A percentile compares a stretch with the other conserved stretches of the same genome.
phyloP scores from a whole-genome alignment of 1,139 yeast genomes.

The Suhomyces panamericanus region DNA sequence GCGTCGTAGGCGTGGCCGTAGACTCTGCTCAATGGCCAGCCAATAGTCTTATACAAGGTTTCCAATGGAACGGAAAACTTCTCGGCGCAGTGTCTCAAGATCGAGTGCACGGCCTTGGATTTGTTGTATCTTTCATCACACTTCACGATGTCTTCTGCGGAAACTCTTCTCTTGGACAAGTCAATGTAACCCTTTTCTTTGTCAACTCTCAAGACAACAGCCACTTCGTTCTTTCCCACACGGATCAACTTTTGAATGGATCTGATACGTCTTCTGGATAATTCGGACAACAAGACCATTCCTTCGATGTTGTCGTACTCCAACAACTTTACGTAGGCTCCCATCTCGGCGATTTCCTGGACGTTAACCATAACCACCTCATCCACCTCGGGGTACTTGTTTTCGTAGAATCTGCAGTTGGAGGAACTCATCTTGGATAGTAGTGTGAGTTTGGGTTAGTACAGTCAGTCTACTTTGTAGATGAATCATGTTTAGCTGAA shows the following conservation, averaged over 20 bases:
- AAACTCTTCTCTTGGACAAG: slow-evolving; percentile 94
- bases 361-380: slow-evolving; percentile 99
- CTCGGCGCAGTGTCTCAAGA: slow-evolving; percentile 97
- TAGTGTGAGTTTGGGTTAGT: slow-evolving; percentile 2
- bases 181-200: slow-evolving; percentile 98
- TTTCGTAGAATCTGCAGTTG: slow-evolving; percentile 95
- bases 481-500: slow-evolving; percentile 10
- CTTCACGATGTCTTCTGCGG: slow-evolving; percentile 95
- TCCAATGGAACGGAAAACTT: slow-evolving; percentile 88
- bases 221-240: slow-evolving; percentile 98
- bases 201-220: slow-evolving; percentile 97
- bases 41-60: slow-evolving; percentile 79
- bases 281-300: slow-evolving; percentile 93
- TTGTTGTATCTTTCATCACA: slow-evolving; percentile 98
- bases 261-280: slow-evolving; percentile 97
- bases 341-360: slow-evolving; percentile 98
- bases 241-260: slow-evolving; percentile 96
- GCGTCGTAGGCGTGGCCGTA: slow-evolving; percentile 98
- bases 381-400: slow-evolving; percentile 97
- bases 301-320: slow-evolving; percentile 99
- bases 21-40: slow-evolving; percentile 96
- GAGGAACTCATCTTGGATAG: slow-evolving; percentile 67
- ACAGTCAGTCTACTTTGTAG: slow-evolving; percentile 1
- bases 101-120: slow-evolving; percentile 96
- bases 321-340: slow-evolving; percentile 90